Percentiles rank a stretch among this genome's conserved stretches.
These are phyloP conservation scores for Cenchrus purpureus DNA, from an alignment of 176 grass and related monocot species.

Conservation along the genomic window DNA sequence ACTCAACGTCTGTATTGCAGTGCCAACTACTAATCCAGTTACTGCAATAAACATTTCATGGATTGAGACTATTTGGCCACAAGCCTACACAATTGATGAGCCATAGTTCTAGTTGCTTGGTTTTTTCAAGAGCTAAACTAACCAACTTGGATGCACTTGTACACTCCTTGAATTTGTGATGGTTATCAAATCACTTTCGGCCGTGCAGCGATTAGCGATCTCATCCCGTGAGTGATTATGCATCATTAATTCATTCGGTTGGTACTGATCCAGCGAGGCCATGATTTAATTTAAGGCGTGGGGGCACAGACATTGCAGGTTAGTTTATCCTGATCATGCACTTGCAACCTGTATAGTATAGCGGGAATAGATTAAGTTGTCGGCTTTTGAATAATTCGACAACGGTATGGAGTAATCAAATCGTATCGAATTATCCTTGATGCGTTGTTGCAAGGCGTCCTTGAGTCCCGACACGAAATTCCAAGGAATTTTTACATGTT, in stretches of 20 bases:
- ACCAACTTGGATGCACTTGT: conserved; percentile 13
- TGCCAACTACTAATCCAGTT: background rate
- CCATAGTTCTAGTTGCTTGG: background rate
- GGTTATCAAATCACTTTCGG: conserved; percentile 37
- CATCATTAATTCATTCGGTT: conserved; percentile 29
- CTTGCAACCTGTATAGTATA: conserved; percentile 9
- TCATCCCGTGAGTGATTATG: conserved; percentile 12
- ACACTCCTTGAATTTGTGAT: background rate
- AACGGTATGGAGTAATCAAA: background rate
- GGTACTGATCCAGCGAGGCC: conserved; percentile 40
- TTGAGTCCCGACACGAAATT: background rate
- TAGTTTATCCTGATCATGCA: background rate
- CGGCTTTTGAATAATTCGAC: background rate
- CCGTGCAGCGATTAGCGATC: background rate
- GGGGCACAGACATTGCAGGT: background rate
- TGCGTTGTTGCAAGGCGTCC: background rate
- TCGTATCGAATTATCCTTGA: background rate
- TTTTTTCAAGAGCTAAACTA: background rate
- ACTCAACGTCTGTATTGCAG: background rate
- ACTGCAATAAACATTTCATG: background rate
- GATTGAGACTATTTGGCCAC: background rate
- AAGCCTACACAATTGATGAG: background rate
- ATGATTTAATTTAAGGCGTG: conserved; percentile 17
- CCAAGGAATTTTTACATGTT: background rate
- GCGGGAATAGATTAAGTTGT: background rate